Evolutionary conservation across 2,329 filamentous ascomycete species (phyloP).

Genomic region (Lecanoromycetidae sp.): DNA sequence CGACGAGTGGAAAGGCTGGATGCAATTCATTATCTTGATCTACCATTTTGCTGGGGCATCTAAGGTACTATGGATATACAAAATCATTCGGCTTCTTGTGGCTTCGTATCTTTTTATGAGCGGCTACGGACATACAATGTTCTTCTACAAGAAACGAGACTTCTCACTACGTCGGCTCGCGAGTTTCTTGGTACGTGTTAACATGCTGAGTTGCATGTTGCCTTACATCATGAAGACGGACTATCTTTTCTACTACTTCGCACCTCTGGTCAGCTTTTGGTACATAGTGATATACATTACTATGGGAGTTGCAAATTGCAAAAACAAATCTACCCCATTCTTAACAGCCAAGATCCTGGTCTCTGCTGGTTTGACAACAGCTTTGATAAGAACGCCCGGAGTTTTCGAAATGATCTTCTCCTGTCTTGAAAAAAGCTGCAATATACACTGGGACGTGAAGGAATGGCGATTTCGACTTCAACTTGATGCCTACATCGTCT

Average conservation of each 20-base stretch:
- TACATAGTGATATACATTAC: slow-evolving; percentile 47
- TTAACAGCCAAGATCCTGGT: slow-evolving; percentile 38
- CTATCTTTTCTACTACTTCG: slow-evolving; percentile 48
- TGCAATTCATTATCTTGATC: slow-evolving; percentile 45
- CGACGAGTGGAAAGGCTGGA: slow-evolving; percentile 56
- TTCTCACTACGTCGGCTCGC: slow-evolving; percentile 44
- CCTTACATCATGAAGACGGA: slow-evolving; percentile 45
- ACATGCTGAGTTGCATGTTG: slow-evolving; percentile 42
- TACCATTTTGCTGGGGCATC: slow-evolving; percentile 49
- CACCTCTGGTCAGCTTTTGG: slow-evolving; percentile 49
- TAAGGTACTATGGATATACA: slow-evolving; percentile 40
- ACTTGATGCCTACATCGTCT: slow-evolving; percentile 45
- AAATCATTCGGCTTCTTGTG: slow-evolving; percentile 42
- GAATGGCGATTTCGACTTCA: slow-evolving; percentile 41
- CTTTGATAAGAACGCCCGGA: slow-evolving; percentile 24
- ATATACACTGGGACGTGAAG: slow-evolving; percentile 37
- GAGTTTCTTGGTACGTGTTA: slow-evolving; percentile 44
- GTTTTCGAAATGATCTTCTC: slow-evolving; percentile 33
- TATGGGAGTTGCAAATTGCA: slow-evolving; percentile 31
- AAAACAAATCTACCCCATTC: slow-evolving; percentile 20
- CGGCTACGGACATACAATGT: slow-evolving; percentile 49
- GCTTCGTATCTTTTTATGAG: slow-evolving; percentile 51
- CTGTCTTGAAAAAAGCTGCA: slow-evolving; percentile 32
- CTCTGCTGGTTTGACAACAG: slow-evolving; percentile 28
- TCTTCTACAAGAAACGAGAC: slow-evolving; percentile 45